phyloP scores from a whole-genome alignment of 306 rosid species.

The Medicago arabica region DNA sequence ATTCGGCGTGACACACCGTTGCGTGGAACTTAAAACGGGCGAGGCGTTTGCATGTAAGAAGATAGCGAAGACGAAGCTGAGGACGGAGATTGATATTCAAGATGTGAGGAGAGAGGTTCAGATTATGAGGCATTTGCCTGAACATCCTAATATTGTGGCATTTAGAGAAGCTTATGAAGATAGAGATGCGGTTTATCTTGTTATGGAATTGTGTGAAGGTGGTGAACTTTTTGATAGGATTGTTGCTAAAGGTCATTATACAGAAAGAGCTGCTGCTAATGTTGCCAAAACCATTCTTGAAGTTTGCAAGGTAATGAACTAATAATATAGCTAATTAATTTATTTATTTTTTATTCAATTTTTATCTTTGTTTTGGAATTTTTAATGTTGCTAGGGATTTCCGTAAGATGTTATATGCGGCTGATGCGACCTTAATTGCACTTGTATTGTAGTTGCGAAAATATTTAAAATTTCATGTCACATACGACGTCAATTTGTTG shows the following conservation, averaged over 20 bases:
- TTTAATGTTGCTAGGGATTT: not conserved
- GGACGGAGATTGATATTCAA: constrained; percentile 77
- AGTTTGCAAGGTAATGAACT: constrained; percentile 71
- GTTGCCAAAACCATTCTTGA: constrained; percentile 77
- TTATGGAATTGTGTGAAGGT: constrained; percentile 92
- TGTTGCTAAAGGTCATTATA: constrained; percentile 81
- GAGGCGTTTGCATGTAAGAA: constrained; percentile 72
- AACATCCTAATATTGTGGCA: constrained; percentile 75
- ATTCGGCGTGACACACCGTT: constrained; percentile 74
- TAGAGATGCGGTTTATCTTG: constrained; percentile 78
- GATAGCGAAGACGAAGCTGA: constrained; percentile 75
- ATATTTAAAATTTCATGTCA: too few species aligned
- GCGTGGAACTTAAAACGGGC: constrained; percentile 51
- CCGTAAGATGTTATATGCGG: not conserved
- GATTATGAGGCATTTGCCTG: constrained; percentile 81
- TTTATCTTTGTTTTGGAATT: not conserved
- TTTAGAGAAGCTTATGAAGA: constrained; percentile 90
- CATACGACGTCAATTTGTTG: too few species aligned
- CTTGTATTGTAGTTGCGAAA: not conserved
- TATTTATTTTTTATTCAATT: not conserved
- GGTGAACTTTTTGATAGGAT: constrained; percentile 94
- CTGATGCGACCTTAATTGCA: not conserved
- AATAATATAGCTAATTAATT: not conserved
- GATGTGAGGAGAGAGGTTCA: constrained; percentile 90
- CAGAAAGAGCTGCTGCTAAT: constrained; percentile 85